Base-by-base conservation (phyloP, 2,329 filamentous ascomycete genomes). In the Albophoma yamanashiensis region DNA sequence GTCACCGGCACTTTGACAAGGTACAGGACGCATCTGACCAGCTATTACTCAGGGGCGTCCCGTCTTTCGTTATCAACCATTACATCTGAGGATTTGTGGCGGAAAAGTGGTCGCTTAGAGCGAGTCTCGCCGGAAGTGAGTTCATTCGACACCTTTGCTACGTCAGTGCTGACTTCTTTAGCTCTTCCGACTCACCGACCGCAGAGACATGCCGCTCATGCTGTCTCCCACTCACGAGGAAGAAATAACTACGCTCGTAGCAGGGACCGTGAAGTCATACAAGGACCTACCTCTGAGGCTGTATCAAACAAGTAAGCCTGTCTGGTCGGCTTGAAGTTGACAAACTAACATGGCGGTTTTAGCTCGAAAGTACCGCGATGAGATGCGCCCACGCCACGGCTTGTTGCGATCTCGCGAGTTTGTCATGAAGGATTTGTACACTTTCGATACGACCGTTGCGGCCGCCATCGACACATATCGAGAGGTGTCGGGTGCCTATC, bases 381-480 rank as follows among this genome's bases (percentile, higher is more conserved):
- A 99, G 74, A 83, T 88, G 60, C 83, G 94, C 34, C 94, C 94
- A 25, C 84, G 94, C 39, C 90, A 96, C 67, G 94, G 94, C 15
- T 79, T 99, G 2, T 78, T 99, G 11, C 86, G 94, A 12, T 89
- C 91, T 0, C 86, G 92, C 62, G 94, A 99, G 69, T 99, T 99
- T 68, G 76, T 91, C 66, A 99, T 99, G 94, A 99, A 99, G 74
- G 94, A 99, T 72, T 82, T 99, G 1, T 99, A 99, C 72, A 97
- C 92, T 0, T 99, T 99, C 69, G 94, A 99, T 69, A 76, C 81
- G 42, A 87, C 81, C 4, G 71, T 79, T 0, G 75, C 82, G 34
- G 76, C 83, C n/a, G 93, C 93, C 1, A 77, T 92, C n/a, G 75
- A 82, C 57, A 96, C 93, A 0, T 99, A 99, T 66, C 74, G 84